Evolutionary conservation across 306 rosid species (phyloP).

Genomic region (Albizia julibrissin): DNA sequence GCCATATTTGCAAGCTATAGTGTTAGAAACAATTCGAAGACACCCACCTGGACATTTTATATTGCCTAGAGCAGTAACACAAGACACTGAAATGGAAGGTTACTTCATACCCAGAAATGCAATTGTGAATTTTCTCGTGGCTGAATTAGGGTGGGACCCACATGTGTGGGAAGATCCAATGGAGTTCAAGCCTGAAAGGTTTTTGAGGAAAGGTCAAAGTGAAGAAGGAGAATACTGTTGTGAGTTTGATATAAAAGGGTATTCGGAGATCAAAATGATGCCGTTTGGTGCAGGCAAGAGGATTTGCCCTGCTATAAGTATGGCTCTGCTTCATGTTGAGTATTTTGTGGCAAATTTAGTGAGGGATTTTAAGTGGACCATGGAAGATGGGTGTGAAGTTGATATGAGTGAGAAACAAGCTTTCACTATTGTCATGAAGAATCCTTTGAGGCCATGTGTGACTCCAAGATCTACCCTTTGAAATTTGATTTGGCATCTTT

Average conservation of each 20-base stretch:
- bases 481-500: not conserved
- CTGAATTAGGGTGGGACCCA: conserved; percentile 60
- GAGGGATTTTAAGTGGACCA: conserved; percentile 47
- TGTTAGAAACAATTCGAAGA: conserved; percentile 49
- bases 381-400: conserved; percentile 49
- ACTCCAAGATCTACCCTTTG: conserved; percentile 33
- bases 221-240: not conserved
- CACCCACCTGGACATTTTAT: conserved; percentile 63
- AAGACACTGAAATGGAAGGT: conserved; percentile 47
- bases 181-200: conserved; percentile 65
- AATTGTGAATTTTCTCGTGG: conserved; percentile 53
- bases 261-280: conserved; percentile 57
- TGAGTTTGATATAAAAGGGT: conserved; percentile 53
- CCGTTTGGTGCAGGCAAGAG: conserved; percentile 71
- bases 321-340: conserved; percentile 52
- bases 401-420: conserved; percentile 52
- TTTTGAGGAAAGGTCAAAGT: conserved; percentile 13
- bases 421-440: conserved; percentile 58
- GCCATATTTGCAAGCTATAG: conserved; percentile 56
- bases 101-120: conserved; percentile 52
- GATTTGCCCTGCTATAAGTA: conserved; percentile 50
- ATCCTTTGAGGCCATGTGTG: conserved; percentile 45
- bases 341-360: conserved; percentile 57
- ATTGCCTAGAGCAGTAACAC: conserved; percentile 50
- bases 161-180: conserved; percentile 65